Conservation (phyloP, 441 rosid genomes). For the Pelargonium exstipulatum region DNA sequence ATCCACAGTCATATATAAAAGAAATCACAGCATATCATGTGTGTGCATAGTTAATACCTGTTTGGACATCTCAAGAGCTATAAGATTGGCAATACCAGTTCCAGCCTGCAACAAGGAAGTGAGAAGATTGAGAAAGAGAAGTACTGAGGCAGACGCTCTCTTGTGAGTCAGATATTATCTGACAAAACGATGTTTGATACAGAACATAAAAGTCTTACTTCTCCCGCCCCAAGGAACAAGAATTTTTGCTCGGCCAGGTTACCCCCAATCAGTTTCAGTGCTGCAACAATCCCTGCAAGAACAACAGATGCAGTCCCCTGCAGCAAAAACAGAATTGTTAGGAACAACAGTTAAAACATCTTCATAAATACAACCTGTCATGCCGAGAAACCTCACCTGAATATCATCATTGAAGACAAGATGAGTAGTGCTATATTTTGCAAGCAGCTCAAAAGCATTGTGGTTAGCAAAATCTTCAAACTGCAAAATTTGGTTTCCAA, state of each 20-base stretch:
- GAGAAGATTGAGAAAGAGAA: background rate
- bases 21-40: background rate
- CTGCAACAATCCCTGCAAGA: slow-evolving; percentile 26
- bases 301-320: slow-evolving; percentile 29
- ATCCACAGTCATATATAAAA: background rate
- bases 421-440: slow-evolving; percentile 15
- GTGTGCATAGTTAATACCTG: background rate
- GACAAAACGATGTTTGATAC: background rate
- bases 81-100: background rate
- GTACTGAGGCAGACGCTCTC: no score
- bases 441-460: slow-evolving; percentile 16
- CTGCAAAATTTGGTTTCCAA: background rate
- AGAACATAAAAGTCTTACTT: background rate
- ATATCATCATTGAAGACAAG: slow-evolving; percentile 16
- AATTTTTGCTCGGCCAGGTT: background rate
- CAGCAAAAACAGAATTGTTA: slow-evolving; percentile 13
- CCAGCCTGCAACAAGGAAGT: slow-evolving; percentile 3
- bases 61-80: slow-evolving; percentile 1
- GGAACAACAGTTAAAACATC: background rate
- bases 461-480: slow-evolving; percentile 18
- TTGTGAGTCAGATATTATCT: background rate
- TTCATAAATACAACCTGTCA: background rate
- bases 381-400: background rate
- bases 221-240: background rate
- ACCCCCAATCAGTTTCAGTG: slow-evolving; percentile 14